Conservation (phyloP, 345 rosid species). For the Ceriops decandra region DNA sequence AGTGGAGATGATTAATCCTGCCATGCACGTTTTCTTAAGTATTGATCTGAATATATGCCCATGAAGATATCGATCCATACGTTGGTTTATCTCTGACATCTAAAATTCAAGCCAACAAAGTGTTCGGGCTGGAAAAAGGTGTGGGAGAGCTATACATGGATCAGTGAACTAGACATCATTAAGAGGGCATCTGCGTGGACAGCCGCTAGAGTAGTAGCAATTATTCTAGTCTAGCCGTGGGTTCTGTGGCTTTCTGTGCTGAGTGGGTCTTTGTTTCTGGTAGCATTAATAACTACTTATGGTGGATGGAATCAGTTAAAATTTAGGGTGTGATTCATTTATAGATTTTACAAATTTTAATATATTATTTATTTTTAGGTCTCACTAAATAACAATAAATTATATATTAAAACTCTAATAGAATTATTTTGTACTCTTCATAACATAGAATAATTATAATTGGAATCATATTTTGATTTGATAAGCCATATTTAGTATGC, state of each 20-base stretch:
- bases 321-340: too few relatives aligned
- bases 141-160: slow-evolving; percentile 14
- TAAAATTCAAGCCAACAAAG: slow-evolving; percentile 5
- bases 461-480: too few relatives aligned
- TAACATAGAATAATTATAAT: too few relatives aligned
- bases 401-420: too few relatives aligned
- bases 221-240: slow-evolving; percentile 10
- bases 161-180: slow-evolving; percentile 25
- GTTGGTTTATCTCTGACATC: slow-evolving; percentile 20
- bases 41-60: not conserved
- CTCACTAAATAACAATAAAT: not conserved
- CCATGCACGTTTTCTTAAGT: not conserved
- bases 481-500: too few relatives aligned
- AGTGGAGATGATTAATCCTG: slow-evolving; percentile 20
- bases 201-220: slow-evolving; percentile 17
- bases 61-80: slow-evolving; percentile 24
- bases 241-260: not conserved
- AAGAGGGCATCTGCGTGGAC: slow-evolving; percentile 17
- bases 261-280: not conserved
- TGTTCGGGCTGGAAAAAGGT: slow-evolving; percentile 18
- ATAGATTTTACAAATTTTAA: too few relatives aligned
- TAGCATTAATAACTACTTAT: not conserved
- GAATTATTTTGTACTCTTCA: too few relatives aligned
- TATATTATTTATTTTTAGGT: too few relatives aligned
- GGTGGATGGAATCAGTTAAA: not conserved